Percentiles rank a stretch among this genome's conserved stretches.
These are phyloP conservation scores for Leonotis leonurus DNA, from an alignment of 257 asterid species.

Conservation along the genomic window DNA sequence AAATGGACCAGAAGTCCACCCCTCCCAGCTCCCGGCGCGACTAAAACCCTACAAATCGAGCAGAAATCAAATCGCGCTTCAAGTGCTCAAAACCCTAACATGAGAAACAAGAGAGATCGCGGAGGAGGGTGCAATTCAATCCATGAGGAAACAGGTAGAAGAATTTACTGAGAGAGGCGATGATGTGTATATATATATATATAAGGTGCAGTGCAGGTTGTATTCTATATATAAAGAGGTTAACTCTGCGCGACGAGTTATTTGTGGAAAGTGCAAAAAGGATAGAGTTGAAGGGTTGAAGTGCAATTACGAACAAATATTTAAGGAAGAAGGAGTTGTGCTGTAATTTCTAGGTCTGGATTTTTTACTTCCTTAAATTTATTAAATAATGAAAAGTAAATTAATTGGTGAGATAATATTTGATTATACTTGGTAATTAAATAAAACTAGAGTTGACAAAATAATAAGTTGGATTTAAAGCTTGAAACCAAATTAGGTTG, in stretches of 20 bases:
- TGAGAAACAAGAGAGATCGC: constrained; percentile 21
- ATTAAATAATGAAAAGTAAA: too few relatives aligned
- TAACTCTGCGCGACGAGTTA: background rate
- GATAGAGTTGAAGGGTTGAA: background rate
- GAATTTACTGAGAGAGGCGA: constrained; percentile 14
- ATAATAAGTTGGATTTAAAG: too few relatives aligned
- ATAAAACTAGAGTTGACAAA: too few relatives aligned
- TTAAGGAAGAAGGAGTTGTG: background rate
- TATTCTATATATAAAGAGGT: constrained; percentile 1
- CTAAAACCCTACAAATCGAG: constrained; percentile 27
- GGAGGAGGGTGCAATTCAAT: constrained; percentile 3
- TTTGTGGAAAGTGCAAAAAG: background rate
- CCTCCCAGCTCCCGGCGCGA: constrained; percentile 6
- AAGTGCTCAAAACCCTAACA: constrained; percentile 26
- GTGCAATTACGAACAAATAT: background rate
- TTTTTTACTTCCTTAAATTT: too few relatives aligned
- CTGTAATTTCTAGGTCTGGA: too few relatives aligned
- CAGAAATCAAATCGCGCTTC: constrained; percentile 16
- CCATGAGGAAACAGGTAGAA: constrained; percentile 13
- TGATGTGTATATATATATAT: background rate
- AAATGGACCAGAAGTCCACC: constrained; percentile 1
- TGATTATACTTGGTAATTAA: too few relatives aligned
- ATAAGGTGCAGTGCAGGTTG: background rate
- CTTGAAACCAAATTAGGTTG: too few relatives aligned
- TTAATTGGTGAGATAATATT: too few relatives aligned